Base-by-base conservation (phyloP, 2,329 filamentous ascomycete genomes). In the Hypoxylon sp. region DNA sequence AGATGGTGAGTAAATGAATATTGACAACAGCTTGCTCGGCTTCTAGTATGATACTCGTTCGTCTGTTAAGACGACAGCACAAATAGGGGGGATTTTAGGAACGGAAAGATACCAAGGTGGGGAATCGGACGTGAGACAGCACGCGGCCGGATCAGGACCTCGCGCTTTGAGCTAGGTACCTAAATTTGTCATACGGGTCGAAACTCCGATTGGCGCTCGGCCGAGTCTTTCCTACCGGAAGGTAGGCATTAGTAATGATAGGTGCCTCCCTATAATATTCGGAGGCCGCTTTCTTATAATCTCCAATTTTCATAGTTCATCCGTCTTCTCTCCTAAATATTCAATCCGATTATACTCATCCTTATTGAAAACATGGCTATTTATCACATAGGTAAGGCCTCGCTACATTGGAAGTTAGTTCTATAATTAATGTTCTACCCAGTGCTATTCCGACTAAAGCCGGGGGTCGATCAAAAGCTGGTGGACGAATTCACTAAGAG, bases 391-490 rank as follows among this genome's bases (percentile, higher is more conserved):
- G 67, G 67, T 70, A 65, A 55, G 45, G 5, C 6, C 19, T 49
- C 43, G n/a, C 11, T 14, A 30, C 10, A 32, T 21, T 11, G 13
- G 17, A n/a, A 6, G 2, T 1, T 25, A 13, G 10, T 13, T 14
- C 5, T 7, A 52, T 17, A 23, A 14, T 28, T 70, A 34, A 67
- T 21, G 21, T 1, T 21, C 1, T 11, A 14, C n/a, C 43, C 36
- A 82, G 81, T 82, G 17, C 76, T 83, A 53, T 80, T 83, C 76
- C 78, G 78, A 69, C 77, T 82, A 43, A 83, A 82, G 69, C 75
- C 75, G 30, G 75, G 76, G 43, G 77, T 81, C 10, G 77, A 77
- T 0, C 68, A 73, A 11, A 72, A 73, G 5, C 76, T 80, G 66
- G 21, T 82, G 2, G 58, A 75, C 11, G 69, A 73, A 34, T 82